Percentiles rank a stretch among this genome's conserved stretches.
Evolutionary conservation across 306 rosid genomes (phyloP).

Genomic region (Crataegus laevigata): DNA sequence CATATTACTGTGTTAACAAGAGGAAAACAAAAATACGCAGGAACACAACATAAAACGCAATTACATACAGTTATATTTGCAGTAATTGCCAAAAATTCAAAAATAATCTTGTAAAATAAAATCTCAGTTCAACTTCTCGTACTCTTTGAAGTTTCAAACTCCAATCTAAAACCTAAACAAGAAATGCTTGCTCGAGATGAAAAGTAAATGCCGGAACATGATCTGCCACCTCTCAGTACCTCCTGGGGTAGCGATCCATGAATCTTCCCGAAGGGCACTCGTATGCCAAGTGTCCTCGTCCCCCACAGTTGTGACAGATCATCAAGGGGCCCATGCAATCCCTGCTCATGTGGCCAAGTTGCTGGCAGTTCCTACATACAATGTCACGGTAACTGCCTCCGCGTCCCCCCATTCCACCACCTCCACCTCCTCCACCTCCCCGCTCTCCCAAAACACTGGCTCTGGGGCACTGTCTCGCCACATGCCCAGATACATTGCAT

Average conservation of each 20-base stretch:
- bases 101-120: not conserved
- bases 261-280: constrained; percentile 97
- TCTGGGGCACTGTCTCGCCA: constrained; percentile 89
- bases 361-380: constrained; percentile 90
- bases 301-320: constrained; percentile 98
- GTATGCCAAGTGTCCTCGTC: constrained; percentile 90
- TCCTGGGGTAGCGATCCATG: constrained; percentile 83
- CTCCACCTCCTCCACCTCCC: constrained; percentile 27
- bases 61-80: not conserved
- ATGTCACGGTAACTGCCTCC: constrained; percentile 50
- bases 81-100: not conserved
- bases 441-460: constrained; percentile 52
- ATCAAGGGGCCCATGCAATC: constrained; percentile 95
- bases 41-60: not conserved
- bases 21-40: not conserved
- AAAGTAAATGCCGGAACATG: not conserved
- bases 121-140: constrained; percentile 21
- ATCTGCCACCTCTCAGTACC: constrained; percentile 51
- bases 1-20: not conserved
- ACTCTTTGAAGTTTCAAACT: constrained; percentile 4
- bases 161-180: constrained; percentile 1
- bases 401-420: constrained; percentile 19
- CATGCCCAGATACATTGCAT: constrained; percentile 94
- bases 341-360: constrained; percentile 90
- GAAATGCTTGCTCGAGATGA: constrained; percentile 7